Evolutionary conservation across 1,284 basidiomycete genomes (phyloP).

Genomic region (Malassezia pachydermatis): DNA sequence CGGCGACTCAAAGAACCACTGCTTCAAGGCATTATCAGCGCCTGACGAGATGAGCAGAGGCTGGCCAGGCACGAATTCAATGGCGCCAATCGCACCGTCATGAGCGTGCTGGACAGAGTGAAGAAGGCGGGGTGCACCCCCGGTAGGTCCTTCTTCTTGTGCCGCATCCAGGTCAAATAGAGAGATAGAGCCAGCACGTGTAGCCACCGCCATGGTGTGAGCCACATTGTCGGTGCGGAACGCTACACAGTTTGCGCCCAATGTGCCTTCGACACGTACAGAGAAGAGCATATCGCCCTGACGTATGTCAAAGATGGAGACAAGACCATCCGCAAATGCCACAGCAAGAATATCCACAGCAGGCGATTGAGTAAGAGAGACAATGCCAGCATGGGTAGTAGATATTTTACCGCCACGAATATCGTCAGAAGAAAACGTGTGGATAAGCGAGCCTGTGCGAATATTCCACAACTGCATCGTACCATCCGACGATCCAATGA

Average conservation of each 20-base stretch:
- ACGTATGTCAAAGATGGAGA: constrained; percentile 78
- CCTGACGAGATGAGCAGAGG: constrained; percentile 33
- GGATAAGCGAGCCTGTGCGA: constrained; percentile 52
- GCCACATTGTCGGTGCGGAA: constrained; percentile 69
- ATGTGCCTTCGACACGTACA: constrained; percentile 59
- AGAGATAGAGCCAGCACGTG: constrained; percentile 35
- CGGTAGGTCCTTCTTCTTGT: background rate
- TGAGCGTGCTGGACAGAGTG: constrained; percentile 45
- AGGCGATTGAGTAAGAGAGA: constrained; percentile 68
- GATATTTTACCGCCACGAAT: constrained; percentile 19
- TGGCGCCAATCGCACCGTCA: constrained; percentile 30
- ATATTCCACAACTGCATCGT: constrained; percentile 89
- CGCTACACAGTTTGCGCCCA: constrained; percentile 58
- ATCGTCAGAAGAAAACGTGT: constrained; percentile 48
- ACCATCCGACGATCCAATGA: constrained; percentile 73
- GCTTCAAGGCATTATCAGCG: constrained; percentile 50
- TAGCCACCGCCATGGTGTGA: constrained; percentile 41
- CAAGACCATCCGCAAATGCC: constrained; percentile 75
- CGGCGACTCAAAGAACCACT: constrained; percentile 89
- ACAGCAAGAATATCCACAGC: constrained; percentile 90
- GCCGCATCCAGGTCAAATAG: constrained; percentile 41
- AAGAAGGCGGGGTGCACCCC: constrained; percentile 22
- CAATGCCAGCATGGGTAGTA: constrained; percentile 30
- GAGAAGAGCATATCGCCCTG: constrained; percentile 68
- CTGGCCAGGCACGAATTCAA: constrained; percentile 38